Conservation (phyloP, 148 eudicot genomes). For the Nyssa sinensis region DNA sequence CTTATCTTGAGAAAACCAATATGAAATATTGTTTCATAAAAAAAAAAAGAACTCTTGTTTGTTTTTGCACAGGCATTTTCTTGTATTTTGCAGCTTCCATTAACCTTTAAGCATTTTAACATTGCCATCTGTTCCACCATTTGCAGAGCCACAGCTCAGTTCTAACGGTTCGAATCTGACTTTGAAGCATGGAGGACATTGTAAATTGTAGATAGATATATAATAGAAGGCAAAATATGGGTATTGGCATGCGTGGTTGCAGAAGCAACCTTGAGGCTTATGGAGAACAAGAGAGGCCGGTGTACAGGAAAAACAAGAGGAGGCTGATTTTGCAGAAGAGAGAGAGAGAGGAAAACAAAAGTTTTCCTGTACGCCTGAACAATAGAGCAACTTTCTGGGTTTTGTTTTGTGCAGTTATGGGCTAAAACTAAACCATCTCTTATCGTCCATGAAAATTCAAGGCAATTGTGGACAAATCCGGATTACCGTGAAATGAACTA, state of each 20-base stretch:
- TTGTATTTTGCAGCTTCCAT: no score
- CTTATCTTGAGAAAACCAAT: no score
- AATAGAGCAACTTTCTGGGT: not conserved
- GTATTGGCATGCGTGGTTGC: conserved; percentile 9
- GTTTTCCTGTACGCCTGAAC: conserved; percentile 19
- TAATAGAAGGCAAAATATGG: conserved; percentile 3
- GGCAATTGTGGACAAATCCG: not conserved
- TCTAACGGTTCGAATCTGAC: not conserved
- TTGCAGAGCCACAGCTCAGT: conserved; percentile 47
- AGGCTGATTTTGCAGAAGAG: not conserved
- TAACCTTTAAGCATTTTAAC: no score
- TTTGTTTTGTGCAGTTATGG: not conserved
- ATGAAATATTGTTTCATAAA: no score
- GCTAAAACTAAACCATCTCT: conserved; percentile 3
- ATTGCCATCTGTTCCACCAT: conserved; percentile 47
- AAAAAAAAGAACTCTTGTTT: no score
- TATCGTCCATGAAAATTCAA: conserved; percentile 11
- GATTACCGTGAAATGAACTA: no score
- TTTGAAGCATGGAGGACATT: conserved; percentile 1
- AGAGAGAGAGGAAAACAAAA: not conserved
- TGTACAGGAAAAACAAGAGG: conserved; percentile 22
- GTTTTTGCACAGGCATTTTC: no score
- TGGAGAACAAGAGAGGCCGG: not conserved
- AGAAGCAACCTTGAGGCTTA: not conserved
- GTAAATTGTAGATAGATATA: not conserved